Conservation (phyloP, 352 stramenopile genomes). For the Pythium phragmiticola region DNA sequence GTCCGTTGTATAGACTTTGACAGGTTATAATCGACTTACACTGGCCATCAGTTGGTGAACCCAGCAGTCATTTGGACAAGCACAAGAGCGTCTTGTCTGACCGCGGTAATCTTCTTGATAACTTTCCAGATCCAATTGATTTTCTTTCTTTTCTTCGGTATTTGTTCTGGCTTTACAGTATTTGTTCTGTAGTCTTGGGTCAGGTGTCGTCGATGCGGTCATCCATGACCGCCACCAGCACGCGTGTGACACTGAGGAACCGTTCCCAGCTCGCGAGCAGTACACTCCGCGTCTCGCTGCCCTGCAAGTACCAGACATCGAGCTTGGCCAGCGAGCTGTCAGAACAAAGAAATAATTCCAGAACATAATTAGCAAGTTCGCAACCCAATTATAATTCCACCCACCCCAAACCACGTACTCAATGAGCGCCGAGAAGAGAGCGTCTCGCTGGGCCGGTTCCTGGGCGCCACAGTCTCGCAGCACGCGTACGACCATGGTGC, state of each 20-base stretch:
- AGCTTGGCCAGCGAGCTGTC: conserved; percentile 48
- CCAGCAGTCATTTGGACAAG: too few relatives aligned
- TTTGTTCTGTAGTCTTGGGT: background rate
- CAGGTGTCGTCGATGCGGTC: conserved; percentile 30
- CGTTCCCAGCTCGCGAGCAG: conserved; percentile 71
- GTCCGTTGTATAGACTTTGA: too few relatives aligned
- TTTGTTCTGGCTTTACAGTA: background rate
- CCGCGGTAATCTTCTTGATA: too few relatives aligned
- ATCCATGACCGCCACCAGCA: conserved; percentile 51
- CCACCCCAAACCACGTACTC: conserved; percentile 34
- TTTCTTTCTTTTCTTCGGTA: too few relatives aligned
- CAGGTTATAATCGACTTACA: too few relatives aligned
- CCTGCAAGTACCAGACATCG: conserved; percentile 76
- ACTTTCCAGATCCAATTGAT: too few relatives aligned
- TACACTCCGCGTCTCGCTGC: conserved; percentile 47
- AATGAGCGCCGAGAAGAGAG: conserved; percentile 65
- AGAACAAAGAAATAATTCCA: background rate
- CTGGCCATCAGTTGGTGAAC: too few relatives aligned
- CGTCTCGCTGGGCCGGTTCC: conserved; percentile 36
- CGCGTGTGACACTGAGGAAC: conserved; percentile 65
- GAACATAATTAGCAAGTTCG: background rate
- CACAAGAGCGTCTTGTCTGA: too few relatives aligned
- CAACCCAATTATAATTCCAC: background rate
- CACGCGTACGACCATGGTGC: conserved; percentile 55
- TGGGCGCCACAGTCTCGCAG: conserved; percentile 56